phyloP scores from a whole-genome alignment of 176 grass and related monocot species.

The Juncus effusus region DNA sequence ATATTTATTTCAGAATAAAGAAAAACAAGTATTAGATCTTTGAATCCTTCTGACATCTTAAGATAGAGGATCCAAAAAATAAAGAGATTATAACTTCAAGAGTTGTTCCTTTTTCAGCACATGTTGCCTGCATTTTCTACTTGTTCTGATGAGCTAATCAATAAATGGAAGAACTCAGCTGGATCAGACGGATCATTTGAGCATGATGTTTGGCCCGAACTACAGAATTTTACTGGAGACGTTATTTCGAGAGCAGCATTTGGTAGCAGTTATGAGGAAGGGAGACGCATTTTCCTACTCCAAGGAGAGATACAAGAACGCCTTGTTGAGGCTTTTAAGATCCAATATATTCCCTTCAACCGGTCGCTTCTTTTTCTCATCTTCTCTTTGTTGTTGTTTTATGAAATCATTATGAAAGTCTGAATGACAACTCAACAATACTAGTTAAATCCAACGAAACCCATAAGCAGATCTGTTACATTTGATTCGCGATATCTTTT shows the following conservation, averaged over 20 bases:
- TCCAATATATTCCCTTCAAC: conserved; percentile 41
- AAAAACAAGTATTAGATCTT: too few relatives aligned
- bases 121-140: conserved; percentile 61
- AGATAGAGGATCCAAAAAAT: too few relatives aligned
- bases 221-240: conserved; percentile 60
- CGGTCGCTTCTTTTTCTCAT: conserved; percentile 23
- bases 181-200: conserved; percentile 33
- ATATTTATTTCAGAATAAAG: too few relatives aligned
- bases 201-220: conserved; percentile 42
- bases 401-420: too few relatives aligned
- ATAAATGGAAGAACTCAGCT: conserved; percentile 42
- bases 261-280: conserved; percentile 59
- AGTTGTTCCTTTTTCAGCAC: conserved; percentile 26
- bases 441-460: too few relatives aligned
- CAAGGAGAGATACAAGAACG: conserved; percentile 32
- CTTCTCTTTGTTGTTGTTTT: not conserved
- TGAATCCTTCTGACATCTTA: too few relatives aligned
- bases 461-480: too few relatives aligned
- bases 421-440: too few relatives aligned
- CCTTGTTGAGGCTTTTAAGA: conserved; percentile 18
- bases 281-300: conserved; percentile 54
- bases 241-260: conserved; percentile 68
- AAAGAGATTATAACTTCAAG: too few relatives aligned
- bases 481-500: not conserved
- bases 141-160: conserved; percentile 45